Evolutionary conservation across 345 rosid species (phyloP).

Genomic region (Brassica cretica): DNA sequence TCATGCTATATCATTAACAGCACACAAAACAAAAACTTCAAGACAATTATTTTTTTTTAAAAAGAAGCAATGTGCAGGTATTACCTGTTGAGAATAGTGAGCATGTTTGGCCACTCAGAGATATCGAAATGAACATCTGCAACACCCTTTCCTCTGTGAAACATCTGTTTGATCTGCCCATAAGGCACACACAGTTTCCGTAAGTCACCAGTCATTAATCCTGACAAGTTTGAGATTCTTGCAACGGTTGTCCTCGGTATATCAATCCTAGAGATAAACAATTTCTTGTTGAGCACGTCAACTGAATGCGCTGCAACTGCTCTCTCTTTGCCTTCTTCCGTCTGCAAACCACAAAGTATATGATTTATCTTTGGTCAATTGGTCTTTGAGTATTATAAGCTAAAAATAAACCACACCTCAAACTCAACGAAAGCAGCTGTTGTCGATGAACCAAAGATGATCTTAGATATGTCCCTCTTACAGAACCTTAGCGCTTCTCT

Average conservation of each 20-base stretch:
- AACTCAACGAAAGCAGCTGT: conserved; percentile 45
- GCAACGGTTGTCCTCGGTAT: conserved; percentile 50
- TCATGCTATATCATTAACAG: conserved; percentile 36
- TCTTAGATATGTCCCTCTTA: conserved; percentile 34
- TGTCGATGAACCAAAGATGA: conserved; percentile 42
- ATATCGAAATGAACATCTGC: conserved; percentile 39
- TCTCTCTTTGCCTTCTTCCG: conserved; percentile 49
- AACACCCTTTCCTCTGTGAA: background rate
- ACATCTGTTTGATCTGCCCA: conserved; percentile 20
- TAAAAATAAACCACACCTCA: conserved; percentile 36
- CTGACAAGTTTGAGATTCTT: conserved; percentile 35
- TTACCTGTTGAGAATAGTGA: conserved; percentile 44
- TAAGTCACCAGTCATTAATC: background rate
- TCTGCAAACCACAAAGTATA: conserved; percentile 34
- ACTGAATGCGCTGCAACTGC: conserved; percentile 36
- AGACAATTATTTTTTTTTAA: no score
- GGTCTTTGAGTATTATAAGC: background rate
- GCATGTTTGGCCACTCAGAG: conserved; percentile 53
- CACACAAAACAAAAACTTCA: background rate
- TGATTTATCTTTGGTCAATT: background rate
- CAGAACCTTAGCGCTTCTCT: conserved; percentile 43
- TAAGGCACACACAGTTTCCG: conserved; percentile 13
- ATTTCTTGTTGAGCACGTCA: conserved; percentile 27
- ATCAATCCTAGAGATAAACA: conserved; percentile 47
- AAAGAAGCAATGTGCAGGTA: background rate